Evolutionary conservation across 495 filamentous ascomycete species (phyloP), one percentile per base, ranked within the genome.

Genomic region (Penicillium paradoxum): DNA sequence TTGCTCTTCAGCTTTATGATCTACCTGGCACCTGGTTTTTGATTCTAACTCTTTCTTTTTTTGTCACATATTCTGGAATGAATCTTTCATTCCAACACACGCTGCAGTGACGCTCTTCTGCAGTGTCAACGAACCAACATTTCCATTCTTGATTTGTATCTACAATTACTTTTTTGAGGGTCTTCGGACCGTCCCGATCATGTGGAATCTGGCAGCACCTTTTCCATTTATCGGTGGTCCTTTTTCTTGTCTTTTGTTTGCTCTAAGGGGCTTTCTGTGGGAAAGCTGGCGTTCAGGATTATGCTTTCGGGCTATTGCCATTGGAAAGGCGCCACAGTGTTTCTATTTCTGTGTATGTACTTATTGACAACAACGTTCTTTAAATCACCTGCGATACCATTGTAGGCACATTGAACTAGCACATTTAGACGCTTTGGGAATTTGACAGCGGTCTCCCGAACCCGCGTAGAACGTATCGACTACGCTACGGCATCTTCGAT

Each of bases 141-240:
- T 40, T 38, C 34, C 38, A 27, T 60, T 61, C 38, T 49, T 55
- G 46, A 32, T 46, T 32, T 57, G 54, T 59, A 59, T 53, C 56
- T 64, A 59, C 41, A 37, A 21, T 29, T 27, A 15, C 29, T 24
- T 43, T 51, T 43, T 22, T 22, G 19, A 40, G n/a, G 38, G 13
- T 51, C 33, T 37, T 34, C 29, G 13, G 19, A 46, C 19, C 14
- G n/a, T 45, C 4, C 30, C 29, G 40, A 29, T 3, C 14, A 34
- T 19, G 13, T 33, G 32, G 46, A 14, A 37, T 49, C 4, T 54
- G n/a, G n/a, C n/a, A n/a, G n/a, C n/a, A n/a, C n/a, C 21, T 30
- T 51, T 34, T 46, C 50, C 45, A 18, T 14, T 17, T 50, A 37
- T 45, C 24, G 29, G 11, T 14, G 49, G 43, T 57, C 6, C 6